A percentile compares a stretch with the other conserved stretches of the same genome.
Evolutionary conservation across 2,329 filamentous ascomycete genomes (phyloP).

Genomic region (Fusarium redolens): DNA sequence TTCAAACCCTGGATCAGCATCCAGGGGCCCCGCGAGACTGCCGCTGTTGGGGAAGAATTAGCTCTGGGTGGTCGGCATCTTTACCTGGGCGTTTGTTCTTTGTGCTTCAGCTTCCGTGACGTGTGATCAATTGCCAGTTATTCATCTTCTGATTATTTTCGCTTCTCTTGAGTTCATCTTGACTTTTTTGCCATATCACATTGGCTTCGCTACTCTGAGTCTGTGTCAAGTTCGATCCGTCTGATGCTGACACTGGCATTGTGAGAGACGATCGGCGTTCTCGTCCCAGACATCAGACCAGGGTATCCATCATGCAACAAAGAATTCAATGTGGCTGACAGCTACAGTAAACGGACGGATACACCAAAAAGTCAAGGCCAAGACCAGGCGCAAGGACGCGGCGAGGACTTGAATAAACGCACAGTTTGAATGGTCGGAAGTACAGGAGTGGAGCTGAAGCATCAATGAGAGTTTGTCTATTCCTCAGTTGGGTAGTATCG

Average conservation of each 20-base stretch:
- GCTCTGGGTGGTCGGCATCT: slow-evolving; percentile 2
- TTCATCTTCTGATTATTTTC: not conserved
- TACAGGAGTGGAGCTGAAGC: slow-evolving; percentile 31
- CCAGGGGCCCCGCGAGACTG: slow-evolving; percentile 33
- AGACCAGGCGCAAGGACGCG: slow-evolving; percentile 45
- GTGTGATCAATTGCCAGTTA: not conserved
- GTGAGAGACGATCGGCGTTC: slow-evolving; percentile 23
- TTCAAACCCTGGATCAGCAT: slow-evolving; percentile 23
- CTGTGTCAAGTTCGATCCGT: slow-evolving; percentile 8
- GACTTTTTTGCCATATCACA: slow-evolving; percentile 20
- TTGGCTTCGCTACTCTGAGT: slow-evolving; percentile 24
- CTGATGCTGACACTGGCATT: slow-evolving; percentile 2
- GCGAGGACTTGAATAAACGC: slow-evolving; percentile 32
- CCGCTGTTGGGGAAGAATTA: slow-evolving; percentile 21
- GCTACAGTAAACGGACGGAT: slow-evolving; percentile 28
- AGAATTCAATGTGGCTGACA: slow-evolving; percentile 33
- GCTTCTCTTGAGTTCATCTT: not conserved
- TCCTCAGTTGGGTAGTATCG: slow-evolving; percentile 30
- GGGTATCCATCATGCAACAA: slow-evolving; percentile 43
- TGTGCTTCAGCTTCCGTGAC: not conserved
- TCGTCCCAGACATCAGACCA: slow-evolving; percentile 38
- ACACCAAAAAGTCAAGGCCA: slow-evolving; percentile 22
- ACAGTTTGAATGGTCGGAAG: slow-evolving; percentile 25
- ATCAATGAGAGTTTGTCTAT: slow-evolving; percentile 33
- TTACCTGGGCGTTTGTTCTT: slow-evolving; percentile 6